Evolutionary conservation across 2,329 filamentous ascomycete species (phyloP).

Genomic region (Beauveria asiatica): DNA sequence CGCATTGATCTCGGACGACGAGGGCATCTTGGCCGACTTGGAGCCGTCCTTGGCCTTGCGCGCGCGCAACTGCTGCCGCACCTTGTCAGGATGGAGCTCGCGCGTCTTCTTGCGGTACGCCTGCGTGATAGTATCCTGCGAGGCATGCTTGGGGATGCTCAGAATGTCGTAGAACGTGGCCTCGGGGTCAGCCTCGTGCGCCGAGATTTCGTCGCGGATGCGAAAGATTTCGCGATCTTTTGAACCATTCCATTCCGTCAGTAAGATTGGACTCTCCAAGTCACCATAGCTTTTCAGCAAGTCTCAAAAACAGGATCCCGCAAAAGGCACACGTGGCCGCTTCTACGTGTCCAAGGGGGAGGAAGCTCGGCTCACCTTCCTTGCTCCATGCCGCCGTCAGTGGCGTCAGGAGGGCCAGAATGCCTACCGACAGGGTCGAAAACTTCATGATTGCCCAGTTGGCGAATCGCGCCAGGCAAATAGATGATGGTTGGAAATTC

Average conservation of each 20-base stretch:
- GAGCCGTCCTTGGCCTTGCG: slow-evolving; percentile 54
- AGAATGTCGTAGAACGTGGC: slow-evolving; percentile 94
- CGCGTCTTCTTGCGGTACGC: slow-evolving; percentile 85
- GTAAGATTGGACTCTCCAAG: not conserved
- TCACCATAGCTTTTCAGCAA: not conserved
- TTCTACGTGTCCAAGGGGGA: not conserved
- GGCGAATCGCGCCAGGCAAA: not conserved
- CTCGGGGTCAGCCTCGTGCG: slow-evolving; percentile 66
- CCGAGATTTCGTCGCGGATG: slow-evolving; percentile 75
- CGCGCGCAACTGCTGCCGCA: slow-evolving; percentile 71
- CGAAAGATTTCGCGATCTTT: slow-evolving; percentile 97
- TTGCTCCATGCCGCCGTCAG: slow-evolving; percentile 74
- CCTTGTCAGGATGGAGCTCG: slow-evolving; percentile 89
- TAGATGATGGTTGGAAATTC: slow-evolving; percentile 1
- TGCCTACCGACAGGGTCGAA: slow-evolving; percentile 56
- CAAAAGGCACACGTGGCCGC: slow-evolving; percentile 2
- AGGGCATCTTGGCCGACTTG: slow-evolving; percentile 61
- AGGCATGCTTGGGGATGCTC: slow-evolving; percentile 63
- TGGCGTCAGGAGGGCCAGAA: slow-evolving; percentile 58
- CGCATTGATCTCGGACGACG: slow-evolving; percentile 64
- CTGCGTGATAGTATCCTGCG: slow-evolving; percentile 82
- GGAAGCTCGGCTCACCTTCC: slow-evolving; percentile 52
- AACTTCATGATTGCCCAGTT: slow-evolving; percentile 59
- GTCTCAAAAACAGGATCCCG: not conserved
- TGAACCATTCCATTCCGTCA: not conserved